Percentiles rank a stretch among this genome's conserved stretches.
Conservation (phyloP, 257 asterid species). For the Solanum infundibuliforme region DNA sequence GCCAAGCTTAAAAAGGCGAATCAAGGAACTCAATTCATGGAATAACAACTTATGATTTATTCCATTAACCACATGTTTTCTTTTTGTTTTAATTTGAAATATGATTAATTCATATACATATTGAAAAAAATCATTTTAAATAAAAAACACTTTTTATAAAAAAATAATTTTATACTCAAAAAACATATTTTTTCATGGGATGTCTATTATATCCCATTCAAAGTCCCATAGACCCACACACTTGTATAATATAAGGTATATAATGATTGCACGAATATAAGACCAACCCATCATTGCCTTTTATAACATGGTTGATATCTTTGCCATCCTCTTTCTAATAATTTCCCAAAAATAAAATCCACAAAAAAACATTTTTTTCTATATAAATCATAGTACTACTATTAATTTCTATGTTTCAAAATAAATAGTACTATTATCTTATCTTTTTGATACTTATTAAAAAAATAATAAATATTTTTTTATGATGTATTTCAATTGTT, state of each 20-base stretch:
- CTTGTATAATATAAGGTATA: not conserved
- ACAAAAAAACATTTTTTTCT: too few species aligned
- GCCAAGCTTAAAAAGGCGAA: too few species aligned
- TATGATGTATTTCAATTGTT: not conserved
- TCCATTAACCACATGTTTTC: not conserved
- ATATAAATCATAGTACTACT: not conserved
- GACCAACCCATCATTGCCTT: constrained; percentile 49
- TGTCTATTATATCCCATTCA: not conserved
- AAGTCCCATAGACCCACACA: not conserved
- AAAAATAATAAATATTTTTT: not conserved
- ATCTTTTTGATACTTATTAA: not conserved
- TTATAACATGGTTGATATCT: constrained; percentile 15
- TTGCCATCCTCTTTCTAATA: not conserved
- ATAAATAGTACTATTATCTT: not conserved
- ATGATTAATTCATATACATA: too few species aligned
- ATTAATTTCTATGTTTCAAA: not conserved
- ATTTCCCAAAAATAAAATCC: not conserved
- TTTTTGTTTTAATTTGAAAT: too few species aligned
- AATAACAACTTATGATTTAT: not conserved
- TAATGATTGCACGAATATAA: constrained; percentile 32
- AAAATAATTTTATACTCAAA: too few species aligned
- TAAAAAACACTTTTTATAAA: not conserved
- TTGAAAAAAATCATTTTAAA: too few species aligned
- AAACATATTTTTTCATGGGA: not conserved
- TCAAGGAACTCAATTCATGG: too few species aligned